Evolutionary conservation across 768 basidiomycete genomes (phyloP).

Genomic region (Phanerodontia chrysosporium): DNA sequence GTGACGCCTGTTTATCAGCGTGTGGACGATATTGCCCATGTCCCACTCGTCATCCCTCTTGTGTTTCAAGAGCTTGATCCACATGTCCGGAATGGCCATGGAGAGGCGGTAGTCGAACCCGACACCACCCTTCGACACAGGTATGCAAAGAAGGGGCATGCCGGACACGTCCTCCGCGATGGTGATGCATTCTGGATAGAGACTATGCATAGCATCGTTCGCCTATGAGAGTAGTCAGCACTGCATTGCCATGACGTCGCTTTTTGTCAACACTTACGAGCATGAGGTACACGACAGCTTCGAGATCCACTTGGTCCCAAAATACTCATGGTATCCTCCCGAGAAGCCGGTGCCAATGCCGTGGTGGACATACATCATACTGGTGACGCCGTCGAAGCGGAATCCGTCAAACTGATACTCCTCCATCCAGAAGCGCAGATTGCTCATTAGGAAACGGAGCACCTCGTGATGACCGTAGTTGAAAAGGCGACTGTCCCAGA

Average conservation of each 20-base stretch:
- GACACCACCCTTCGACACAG: slow-evolving; percentile 78
- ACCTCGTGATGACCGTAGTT: slow-evolving; percentile 97
- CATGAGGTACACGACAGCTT: slow-evolving; percentile 95
- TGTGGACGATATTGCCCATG: slow-evolving; percentile 80
- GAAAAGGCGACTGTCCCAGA: slow-evolving; percentile 97
- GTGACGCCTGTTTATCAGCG: slow-evolving; percentile 83
- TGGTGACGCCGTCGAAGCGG: slow-evolving; percentile 97
- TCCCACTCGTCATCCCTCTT: slow-evolving; percentile 85
- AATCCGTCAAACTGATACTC: slow-evolving; percentile 96
- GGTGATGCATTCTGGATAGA: slow-evolving; percentile 79
- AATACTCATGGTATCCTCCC: slow-evolving; percentile 98
- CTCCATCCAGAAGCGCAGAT: slow-evolving; percentile 93
- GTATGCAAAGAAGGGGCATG: slow-evolving; percentile 90
- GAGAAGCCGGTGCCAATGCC: slow-evolving; percentile 98
- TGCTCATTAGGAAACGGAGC: slow-evolving; percentile 89
- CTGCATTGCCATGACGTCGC: background rate
- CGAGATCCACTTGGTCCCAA: slow-evolving; percentile 82
- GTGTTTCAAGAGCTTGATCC: slow-evolving; percentile 99
- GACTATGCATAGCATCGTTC: slow-evolving; percentile 80
- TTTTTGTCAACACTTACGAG: slow-evolving; percentile 61
- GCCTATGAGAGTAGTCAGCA: slow-evolving; percentile 50
- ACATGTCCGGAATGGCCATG: slow-evolving; percentile 99
- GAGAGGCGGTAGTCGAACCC: slow-evolving; percentile 98
- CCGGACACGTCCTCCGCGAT: slow-evolving; percentile 99
- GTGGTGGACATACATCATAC: slow-evolving; percentile 99